Evolutionary conservation across 1,139 yeast genomes (phyloP).

Genomic region (Candida mesenterica): DNA sequence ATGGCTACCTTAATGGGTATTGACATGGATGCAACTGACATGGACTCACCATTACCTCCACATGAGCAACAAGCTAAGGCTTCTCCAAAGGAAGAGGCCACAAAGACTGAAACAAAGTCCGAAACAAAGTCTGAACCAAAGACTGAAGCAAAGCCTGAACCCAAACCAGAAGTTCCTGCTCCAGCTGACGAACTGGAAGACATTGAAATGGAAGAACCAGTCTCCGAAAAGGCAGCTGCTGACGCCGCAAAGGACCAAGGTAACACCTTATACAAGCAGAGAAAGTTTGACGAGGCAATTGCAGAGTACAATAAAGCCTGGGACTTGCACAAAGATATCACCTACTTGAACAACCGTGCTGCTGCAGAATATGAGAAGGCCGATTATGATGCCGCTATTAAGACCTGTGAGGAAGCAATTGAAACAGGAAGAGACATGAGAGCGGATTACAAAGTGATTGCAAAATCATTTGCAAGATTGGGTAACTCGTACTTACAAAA

Average conservation of each 20-base stretch:
- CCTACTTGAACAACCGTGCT: conserved; percentile 92
- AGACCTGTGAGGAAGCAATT: conserved; percentile 77
- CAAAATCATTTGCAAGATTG: conserved; percentile 90
- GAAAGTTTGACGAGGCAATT: conserved; percentile 92
- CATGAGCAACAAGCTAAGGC: conserved; percentile 11
- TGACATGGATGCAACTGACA: conserved; percentile 56
- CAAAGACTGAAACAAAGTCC: conserved; percentile 14
- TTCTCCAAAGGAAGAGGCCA: conserved; percentile 14
- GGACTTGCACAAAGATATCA: conserved; percentile 78
- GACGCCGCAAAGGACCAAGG: conserved; percentile 84
- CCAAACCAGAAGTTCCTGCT: conserved; percentile 14
- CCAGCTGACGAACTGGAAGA: conserved; percentile 27
- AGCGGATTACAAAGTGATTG: conserved; percentile 88
- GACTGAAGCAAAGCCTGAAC: conserved; percentile 25
- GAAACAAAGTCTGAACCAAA: conserved; percentile 22
- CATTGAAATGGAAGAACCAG: conserved; percentile 28
- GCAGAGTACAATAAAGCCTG: conserved; percentile 83
- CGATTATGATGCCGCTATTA: conserved; percentile 79
- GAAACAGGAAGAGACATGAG: conserved; percentile 87
- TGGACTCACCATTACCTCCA: conserved; percentile 23
- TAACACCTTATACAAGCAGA: conserved; percentile 79
- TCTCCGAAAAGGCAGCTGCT: conserved; percentile 51
- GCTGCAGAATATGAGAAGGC: conserved; percentile 98
- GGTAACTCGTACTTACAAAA: conserved; percentile 80
- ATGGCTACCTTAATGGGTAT: conserved; percentile 87